These are phyloP conservation scores for Nakazawaea anatomiae DNA, from an alignment of 805 yeast species.

Conservation along the genomic window DNA sequence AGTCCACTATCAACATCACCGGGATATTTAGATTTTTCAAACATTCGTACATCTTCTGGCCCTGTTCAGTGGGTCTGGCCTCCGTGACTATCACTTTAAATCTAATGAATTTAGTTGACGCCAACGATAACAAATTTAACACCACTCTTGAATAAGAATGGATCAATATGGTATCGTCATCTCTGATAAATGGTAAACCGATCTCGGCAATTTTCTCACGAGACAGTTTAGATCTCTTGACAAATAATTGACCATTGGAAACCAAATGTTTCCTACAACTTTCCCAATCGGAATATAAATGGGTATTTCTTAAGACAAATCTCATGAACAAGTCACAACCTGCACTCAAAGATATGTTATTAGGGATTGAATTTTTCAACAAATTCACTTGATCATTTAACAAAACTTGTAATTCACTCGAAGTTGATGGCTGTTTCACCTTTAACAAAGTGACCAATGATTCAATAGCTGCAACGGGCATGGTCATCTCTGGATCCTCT, in stretches of 20 bases:
- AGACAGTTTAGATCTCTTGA: constrained; percentile 85
- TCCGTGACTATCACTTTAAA: constrained; percentile 92
- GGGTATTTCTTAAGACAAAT: constrained; percentile 84
- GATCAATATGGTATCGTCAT: constrained; percentile 84
- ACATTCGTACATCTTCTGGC: constrained; percentile 62
- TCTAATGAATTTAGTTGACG: constrained; percentile 71
- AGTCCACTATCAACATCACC: constrained; percentile 80
- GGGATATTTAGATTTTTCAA: constrained; percentile 75
- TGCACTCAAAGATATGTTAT: constrained; percentile 89
- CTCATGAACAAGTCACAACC: constrained; percentile 97
- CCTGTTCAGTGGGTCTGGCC: constrained; percentile 80
- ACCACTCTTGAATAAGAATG: constrained; percentile 95
- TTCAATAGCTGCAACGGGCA: constrained; percentile 99
- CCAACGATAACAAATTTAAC: constrained; percentile 63
- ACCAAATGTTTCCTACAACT: constrained; percentile 83
- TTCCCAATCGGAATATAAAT: constrained; percentile 91
- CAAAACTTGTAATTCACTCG: constrained; percentile 83
- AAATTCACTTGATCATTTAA: constrained; percentile 71
- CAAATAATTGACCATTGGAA: constrained; percentile 88
- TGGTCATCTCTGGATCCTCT: constrained; percentile 94
- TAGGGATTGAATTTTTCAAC: constrained; percentile 74
- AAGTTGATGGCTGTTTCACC: constrained; percentile 84
- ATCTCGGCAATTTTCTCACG: constrained; percentile 81
- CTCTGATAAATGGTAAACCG: constrained; percentile 86
- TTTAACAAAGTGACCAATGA: constrained; percentile 79